Evolutionary conservation across 306 rosid species (phyloP).

Genomic region (Cercis canadensis): DNA sequence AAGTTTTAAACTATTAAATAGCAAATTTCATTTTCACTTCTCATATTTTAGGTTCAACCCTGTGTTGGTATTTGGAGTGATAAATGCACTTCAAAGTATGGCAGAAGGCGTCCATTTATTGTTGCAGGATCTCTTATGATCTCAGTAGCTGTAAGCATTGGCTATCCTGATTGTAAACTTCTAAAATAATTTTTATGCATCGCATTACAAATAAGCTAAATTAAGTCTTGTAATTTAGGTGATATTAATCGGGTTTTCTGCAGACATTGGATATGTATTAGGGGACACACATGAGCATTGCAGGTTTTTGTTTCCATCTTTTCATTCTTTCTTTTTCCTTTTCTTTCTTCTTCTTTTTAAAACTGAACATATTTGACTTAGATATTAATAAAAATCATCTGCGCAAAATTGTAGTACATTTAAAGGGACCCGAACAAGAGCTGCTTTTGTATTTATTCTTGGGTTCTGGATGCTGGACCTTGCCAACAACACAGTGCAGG

Average conservation of each 20-base stretch:
- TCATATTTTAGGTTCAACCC: slow-evolving; percentile 70
- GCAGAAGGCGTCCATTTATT: slow-evolving; percentile 97
- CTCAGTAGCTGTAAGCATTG: slow-evolving; percentile 71
- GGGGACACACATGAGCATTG: slow-evolving; percentile 92
- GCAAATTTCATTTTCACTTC: not conserved
- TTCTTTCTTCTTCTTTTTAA: slow-evolving; percentile 9
- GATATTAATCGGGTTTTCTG: slow-evolving; percentile 91
- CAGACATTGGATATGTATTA: slow-evolving; percentile 87
- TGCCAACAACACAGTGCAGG: slow-evolving; percentile 99
- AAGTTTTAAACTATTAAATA: not conserved
- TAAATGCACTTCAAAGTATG: slow-evolving; percentile 85
- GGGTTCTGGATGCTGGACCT: slow-evolving; percentile 99
- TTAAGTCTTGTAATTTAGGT: slow-evolving; percentile 69
- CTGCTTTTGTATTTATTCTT: slow-evolving; percentile 83
- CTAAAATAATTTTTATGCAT: slow-evolving; percentile 1
- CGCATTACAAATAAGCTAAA: slow-evolving; percentile 47
- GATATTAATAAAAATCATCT: slow-evolving; percentile 37
- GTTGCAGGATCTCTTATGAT: slow-evolving; percentile 93
- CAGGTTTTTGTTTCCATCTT: slow-evolving; percentile 71
- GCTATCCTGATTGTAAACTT: slow-evolving; percentile 29
- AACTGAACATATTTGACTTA: slow-evolving; percentile 2
- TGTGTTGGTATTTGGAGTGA: slow-evolving; percentile 97
- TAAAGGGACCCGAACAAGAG: slow-evolving; percentile 92
- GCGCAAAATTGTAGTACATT: slow-evolving; percentile 61
- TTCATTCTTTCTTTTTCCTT: slow-evolving; percentile 34